Conservation (phyloP, 129 eudicot species). For the Flaveria robusta region DNA sequence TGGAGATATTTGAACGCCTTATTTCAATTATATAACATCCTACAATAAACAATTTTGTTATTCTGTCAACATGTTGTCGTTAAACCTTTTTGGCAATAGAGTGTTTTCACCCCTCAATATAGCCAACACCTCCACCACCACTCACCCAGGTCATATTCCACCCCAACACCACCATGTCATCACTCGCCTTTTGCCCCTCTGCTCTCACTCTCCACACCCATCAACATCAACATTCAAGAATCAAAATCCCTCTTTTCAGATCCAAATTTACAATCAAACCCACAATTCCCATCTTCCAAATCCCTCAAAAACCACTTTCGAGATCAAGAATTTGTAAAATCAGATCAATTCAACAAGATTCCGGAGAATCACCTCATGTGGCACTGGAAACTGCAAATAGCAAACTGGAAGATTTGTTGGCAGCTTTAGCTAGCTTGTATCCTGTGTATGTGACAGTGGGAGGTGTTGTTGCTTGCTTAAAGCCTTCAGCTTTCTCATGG, state of each 20-base stretch:
- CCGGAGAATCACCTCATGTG: slow-evolving; percentile 14
- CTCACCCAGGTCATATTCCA: not conserved
- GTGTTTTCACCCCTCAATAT: too few species aligned
- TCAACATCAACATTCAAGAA: slow-evolving; percentile 20
- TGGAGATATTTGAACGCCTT: too few species aligned
- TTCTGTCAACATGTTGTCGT: too few species aligned
- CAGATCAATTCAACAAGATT: slow-evolving; percentile 28
- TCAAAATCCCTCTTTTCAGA: slow-evolving; percentile 36
- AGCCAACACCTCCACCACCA: too few species aligned
- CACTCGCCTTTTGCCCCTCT: slow-evolving; percentile 26
- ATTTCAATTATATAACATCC: too few species aligned
- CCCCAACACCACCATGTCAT: slow-evolving; percentile 20
- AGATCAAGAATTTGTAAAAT: slow-evolving; percentile 18
- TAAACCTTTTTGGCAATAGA: too few species aligned
- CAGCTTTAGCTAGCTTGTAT: slow-evolving; percentile 77
- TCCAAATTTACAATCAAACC: slow-evolving; percentile 37
- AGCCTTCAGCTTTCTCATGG: slow-evolving; percentile 80
- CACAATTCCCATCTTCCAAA: slow-evolving; percentile 26
- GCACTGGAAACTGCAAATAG: slow-evolving; percentile 29
- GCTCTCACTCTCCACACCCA: slow-evolving; percentile 9
- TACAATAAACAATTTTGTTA: too few species aligned
- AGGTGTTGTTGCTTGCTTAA: slow-evolving; percentile 67
- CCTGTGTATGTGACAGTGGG: slow-evolving; percentile 84
- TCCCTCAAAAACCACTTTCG: slow-evolving; percentile 16
- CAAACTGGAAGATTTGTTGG: slow-evolving; percentile 54